Evolutionary conservation across 2,329 filamentous ascomycete species (phyloP), one percentile per base, ranked within the genome.

Genomic region (Gnomoniopsis sp.): DNA sequence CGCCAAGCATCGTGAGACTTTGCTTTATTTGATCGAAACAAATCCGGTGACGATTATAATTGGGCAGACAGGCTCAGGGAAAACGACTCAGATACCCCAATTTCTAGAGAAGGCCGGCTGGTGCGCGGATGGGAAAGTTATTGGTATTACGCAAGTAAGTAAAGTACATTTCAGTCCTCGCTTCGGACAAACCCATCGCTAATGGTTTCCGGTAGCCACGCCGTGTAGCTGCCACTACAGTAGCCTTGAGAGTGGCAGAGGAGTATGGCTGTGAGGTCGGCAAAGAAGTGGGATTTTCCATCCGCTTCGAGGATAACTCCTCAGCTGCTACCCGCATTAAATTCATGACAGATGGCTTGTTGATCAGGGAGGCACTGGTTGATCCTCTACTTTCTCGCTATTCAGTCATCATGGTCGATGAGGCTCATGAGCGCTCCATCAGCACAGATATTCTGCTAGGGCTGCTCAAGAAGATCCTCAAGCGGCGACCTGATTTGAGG

Each of bases 381-480:
- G 95, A 99, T 72, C 95, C 95, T 23, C 76, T 98, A 3, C 76
- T 99, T 44, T 95, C 91, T 21, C 84, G 91, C 12, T 99, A 99
- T 71, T 96, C 93, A 0, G 89, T 97, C 49, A 91, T 99, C 66
- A 97, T 99, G 91, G 89, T 99, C 8, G 95, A 99, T 70, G 93
- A 98, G 74, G 95, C 93, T 7, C 95, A 99, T 70, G 93, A 98
- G 74, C 83, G 95, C 55, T 96, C 92, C 51, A 83, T 98, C 60
- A 96, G 91, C 71, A 96, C 93, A 0, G 95, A 99, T 69, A 85
- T 99, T 14, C 79, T 98, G 8, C 82, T 99, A 3, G 93, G 95
- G 0, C 77, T 98, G 15, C 74, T 99, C 43, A 97, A 96, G 72
- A 98, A 98, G 72, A 93, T 99, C 53, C 77, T 86, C 56, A 91